Evolutionary conservation across 129 eudicot genomes (phyloP), one percentile per base, ranked within the genome.

Genomic region (Oenanthe sinensis): DNA sequence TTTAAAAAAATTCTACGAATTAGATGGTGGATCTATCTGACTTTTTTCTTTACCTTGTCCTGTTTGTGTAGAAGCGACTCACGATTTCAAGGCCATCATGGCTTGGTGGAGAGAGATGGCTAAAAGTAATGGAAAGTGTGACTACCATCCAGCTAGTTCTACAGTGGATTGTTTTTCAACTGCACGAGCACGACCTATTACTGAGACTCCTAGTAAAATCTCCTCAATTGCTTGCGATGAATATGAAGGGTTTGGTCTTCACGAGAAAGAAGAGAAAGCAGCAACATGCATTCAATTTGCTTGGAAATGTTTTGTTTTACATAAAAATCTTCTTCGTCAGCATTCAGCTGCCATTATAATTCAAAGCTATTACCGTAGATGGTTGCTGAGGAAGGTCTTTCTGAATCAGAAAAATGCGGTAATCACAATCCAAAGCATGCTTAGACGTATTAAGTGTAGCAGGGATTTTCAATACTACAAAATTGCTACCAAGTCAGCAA

Each of bases 41-140:
- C 37, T 84, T 76, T 2, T 40, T 44, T 30, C 67, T 26, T 69
- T 19, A 24, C 47, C 1, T 65, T 67, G 70, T 22, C 40, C 16
- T 80, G 22, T 49, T 42, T 26, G 15, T 84, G 83, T 79, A 95
- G 98, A 88, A 19, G 80, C 78, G 36, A 80, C 77, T 37, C 85
- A 81, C 80, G 85, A 86, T 74, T 95, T 95, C 49, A 90, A 95
- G 87, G 89, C 92, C 26, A 87, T 95, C 40, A 91, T 91, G 96
- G 83, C 96, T 73, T 95, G 99, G 97, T 95, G 97, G 99, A 91
- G 87, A 86, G 97, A 91, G 76, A 95, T 95, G 98, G 97, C 97
- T 74, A 90, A 85, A 76, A 85, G 78, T 75, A 95, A 87, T 71
- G 78, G 49, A 80, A 88, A 85, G 75, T 81, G 87, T 77, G 76